Percentiles rank a stretch among this genome's conserved stretches.
phyloP scores from a whole-genome alignment of 345 rosid species.

The Cardiospermum halicacabum region DNA sequence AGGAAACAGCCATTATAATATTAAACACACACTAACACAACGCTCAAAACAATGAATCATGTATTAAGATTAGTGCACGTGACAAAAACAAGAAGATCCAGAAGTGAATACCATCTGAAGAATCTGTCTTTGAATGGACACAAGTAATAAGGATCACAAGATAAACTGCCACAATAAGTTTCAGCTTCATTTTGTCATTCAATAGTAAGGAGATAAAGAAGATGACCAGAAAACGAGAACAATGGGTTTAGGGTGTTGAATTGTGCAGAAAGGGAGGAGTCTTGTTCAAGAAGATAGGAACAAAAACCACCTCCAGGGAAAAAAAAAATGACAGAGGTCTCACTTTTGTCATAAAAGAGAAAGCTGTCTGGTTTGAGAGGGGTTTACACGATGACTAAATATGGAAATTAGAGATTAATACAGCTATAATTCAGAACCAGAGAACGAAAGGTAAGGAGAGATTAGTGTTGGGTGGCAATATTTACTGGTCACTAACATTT shows the following conservation, averaged over 20 bases:
- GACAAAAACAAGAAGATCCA: not conserved
- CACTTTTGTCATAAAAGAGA: not conserved
- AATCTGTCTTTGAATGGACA: constrained; percentile 51
- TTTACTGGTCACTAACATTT: constrained; percentile 14
- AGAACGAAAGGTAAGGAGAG: constrained; percentile 36
- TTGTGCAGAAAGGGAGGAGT: constrained; percentile 7
- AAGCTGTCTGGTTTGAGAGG: not conserved
- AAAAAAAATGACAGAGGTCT: not conserved
- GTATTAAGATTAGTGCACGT: not conserved
- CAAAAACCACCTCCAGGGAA: constrained; percentile 2
- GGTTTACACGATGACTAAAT: constrained; percentile 21
- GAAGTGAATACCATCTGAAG: constrained; percentile 43
- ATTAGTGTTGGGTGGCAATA: constrained; percentile 18
- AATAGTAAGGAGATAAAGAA: not conserved
- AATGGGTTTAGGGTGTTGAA: too few relatives aligned
- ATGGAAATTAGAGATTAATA: constrained; percentile 28
- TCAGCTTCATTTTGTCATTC: constrained; percentile 13
- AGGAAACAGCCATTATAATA: not conserved
- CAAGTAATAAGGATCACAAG: constrained; percentile 26
- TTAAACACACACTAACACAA: not conserved
- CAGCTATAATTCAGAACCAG: constrained; percentile 21
- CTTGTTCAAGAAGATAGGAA: constrained; percentile 8
- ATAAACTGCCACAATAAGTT: constrained; percentile 20
- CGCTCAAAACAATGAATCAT: not conserved
- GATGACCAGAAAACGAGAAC: not conserved